These are phyloP conservation scores for Chrysanthemum seticuspe DNA, from an alignment of 129 eudicot genomes.

Conservation along the genomic window DNA sequence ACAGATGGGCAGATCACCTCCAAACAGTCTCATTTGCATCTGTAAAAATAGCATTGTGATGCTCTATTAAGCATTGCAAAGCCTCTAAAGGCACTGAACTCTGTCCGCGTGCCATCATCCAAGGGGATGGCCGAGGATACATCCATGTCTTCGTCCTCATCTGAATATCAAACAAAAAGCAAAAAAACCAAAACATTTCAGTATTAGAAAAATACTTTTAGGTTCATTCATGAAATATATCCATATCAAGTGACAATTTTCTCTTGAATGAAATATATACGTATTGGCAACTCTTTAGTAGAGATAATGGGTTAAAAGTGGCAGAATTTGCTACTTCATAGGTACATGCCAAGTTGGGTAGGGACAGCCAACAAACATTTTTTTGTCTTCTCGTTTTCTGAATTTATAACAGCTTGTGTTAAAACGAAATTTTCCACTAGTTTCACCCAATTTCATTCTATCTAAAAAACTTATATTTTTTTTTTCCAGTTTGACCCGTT, in stretches of 20 bases:
- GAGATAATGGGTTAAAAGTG: too few species aligned
- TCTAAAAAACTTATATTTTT: too few species aligned
- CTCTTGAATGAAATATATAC: background rate
- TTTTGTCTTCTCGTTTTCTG: too few species aligned
- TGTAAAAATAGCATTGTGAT: conserved; percentile 86
- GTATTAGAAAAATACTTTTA: background rate
- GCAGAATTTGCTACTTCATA: too few species aligned
- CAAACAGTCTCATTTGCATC: conserved; percentile 89
- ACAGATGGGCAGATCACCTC: conserved; percentile 45
- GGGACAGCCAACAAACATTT: too few species aligned
- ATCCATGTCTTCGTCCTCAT: conserved; percentile 61
- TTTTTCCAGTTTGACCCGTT: too few species aligned
- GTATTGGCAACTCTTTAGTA: too few species aligned
- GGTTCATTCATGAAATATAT: conserved; percentile 1
- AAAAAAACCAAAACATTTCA: background rate
- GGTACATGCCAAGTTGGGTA: too few species aligned
- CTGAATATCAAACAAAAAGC: conserved; percentile 29
- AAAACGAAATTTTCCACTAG: too few species aligned
- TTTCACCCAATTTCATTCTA: too few species aligned
- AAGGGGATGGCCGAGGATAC: conserved; percentile 82
- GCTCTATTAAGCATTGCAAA: conserved; percentile 80
- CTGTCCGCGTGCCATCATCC: conserved; percentile 75
- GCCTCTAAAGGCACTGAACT: conserved; percentile 79
- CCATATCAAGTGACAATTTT: background rate
- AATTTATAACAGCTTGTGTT: too few species aligned